Base-by-base conservation (phyloP, 192 early-diverging fungal species). In the Mortierella claussenii region DNA sequence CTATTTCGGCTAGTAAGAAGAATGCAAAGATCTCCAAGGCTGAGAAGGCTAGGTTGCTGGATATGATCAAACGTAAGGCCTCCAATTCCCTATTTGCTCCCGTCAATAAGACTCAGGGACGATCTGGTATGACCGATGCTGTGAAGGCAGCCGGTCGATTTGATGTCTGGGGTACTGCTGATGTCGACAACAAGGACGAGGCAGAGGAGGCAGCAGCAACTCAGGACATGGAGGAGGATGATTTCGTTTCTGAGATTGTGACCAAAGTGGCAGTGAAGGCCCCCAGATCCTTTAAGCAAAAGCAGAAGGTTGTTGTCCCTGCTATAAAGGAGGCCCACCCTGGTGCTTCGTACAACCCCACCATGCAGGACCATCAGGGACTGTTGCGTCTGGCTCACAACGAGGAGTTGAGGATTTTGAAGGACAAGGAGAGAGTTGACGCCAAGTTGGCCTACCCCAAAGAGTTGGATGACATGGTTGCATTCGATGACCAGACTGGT, bases 341-440 rank as follows among this genome's bases (percentile, higher is more conserved):
- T 2, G 97, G 97, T 45, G 86, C 92, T 1, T 97, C 96, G 17
- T 99, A 99, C 80, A 94, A 95, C 52, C 97, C 97, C 9, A 82
- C 84, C 13, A 84, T 89, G 65, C 81, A 86, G 50, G 92, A 94
- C 43, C 96, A 97, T 83, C 89, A 95, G 71, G 80, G 81, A 49
- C 68, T 91, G 34, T 56, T 94, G 36, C 62, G 64, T 9, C 68
- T 84, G 61, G 92, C 90, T n/a, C 76, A 84, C 24, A 78, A 84
- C 6, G 85, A 87, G 34, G 90, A 92, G 37, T 58, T 81, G 42
- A 55, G 49, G 33, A 81, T 87, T 46, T 31, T 82, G 36, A 67
- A 73, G 8, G 58, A 65, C 37, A 59, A 43, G 30, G 62, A 79
- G 47, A 73, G 55, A 33, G 32, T 86, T 8, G 73, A 82, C 18